Conservation (phyloP, 805 yeast genomes). For the Suhomyces sp. region DNA sequence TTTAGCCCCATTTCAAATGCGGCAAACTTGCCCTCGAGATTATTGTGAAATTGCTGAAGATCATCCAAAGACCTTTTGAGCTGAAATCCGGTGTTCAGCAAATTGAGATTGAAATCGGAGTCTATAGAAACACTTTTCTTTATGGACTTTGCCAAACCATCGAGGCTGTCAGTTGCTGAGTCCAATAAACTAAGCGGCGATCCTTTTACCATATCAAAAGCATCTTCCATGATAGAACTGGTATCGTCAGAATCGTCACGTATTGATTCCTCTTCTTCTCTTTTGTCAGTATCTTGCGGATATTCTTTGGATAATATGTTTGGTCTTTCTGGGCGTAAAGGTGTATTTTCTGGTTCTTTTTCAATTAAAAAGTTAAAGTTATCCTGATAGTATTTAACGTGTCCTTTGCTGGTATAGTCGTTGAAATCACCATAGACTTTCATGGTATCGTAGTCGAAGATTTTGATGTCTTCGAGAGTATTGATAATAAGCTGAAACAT, state of each 20-base stretch:
- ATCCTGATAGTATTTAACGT: slow-evolving; percentile 9
- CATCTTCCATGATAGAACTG: slow-evolving; percentile 18
- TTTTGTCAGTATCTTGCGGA: neutral
- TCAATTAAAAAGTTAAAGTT: slow-evolving; percentile 7
- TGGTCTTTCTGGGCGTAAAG: neutral
- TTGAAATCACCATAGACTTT: slow-evolving; percentile 15
- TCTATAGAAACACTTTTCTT: neutral
- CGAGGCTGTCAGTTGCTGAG: neutral
- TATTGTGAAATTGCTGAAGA: slow-evolving; percentile 8
- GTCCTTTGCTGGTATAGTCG: slow-evolving; percentile 1
- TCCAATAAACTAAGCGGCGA: slow-evolving; percentile 1
- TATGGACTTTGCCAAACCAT: neutral
- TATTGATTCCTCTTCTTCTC: neutral
- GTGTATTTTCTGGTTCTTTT: slow-evolving; percentile 2
- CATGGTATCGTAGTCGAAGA: slow-evolving; percentile 13
- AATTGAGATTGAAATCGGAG: neutral
- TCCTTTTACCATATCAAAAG: neutral
- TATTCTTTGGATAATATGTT: neutral
- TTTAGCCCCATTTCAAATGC: slow-evolving; percentile 7
- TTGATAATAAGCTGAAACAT: slow-evolving; percentile 12
- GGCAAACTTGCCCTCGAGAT: slow-evolving; percentile 7
- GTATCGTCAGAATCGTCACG: slow-evolving; percentile 16
- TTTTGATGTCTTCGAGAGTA: slow-evolving; percentile 16
- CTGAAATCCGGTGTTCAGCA: slow-evolving; percentile 3
- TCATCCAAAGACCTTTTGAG: slow-evolving; percentile 10